phyloP scores from a whole-genome alignment of 2,329 filamentous ascomycete species.

The Phialophora tarda region DNA sequence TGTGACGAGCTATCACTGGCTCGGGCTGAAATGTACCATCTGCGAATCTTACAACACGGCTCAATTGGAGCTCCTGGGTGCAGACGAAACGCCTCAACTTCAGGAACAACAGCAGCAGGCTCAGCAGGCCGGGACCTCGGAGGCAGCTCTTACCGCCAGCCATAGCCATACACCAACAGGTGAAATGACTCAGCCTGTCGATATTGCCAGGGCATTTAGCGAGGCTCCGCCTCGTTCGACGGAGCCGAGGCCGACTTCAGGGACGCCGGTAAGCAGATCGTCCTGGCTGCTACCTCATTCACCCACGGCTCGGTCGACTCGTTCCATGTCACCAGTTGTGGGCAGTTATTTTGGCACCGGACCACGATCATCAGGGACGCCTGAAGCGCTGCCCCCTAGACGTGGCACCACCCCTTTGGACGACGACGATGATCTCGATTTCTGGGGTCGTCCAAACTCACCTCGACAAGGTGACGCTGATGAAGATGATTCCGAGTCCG shows the following conservation, averaged over 20 bases:
- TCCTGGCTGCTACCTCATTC: conserved; percentile 45
- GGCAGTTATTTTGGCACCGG: conserved; percentile 54
- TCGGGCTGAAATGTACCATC: conserved; percentile 82
- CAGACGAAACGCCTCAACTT: conserved; percentile 39
- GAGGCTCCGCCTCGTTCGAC: conserved; percentile 30
- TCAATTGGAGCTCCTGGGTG: conserved; percentile 49
- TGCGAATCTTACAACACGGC: conserved; percentile 56
- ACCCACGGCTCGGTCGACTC: conserved; percentile 42
- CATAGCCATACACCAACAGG: conserved; percentile 36
- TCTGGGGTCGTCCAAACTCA: conserved; percentile 60
- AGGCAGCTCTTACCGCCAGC: conserved; percentile 39
- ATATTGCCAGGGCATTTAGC: conserved; percentile 16
- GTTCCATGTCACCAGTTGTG: conserved; percentile 51
- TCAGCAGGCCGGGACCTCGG: conserved; percentile 41
- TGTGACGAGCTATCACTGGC: conserved; percentile 88
- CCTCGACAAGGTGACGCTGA: conserved; percentile 39
- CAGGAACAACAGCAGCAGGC: conserved; percentile 34
- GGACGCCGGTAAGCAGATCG: conserved; percentile 36
- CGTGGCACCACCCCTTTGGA: conserved; percentile 42
- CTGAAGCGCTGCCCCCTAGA: conserved; percentile 8
- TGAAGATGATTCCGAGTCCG: conserved; percentile 44
- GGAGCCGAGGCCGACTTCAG: conserved; percentile 36
- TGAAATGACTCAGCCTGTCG: conserved; percentile 29
- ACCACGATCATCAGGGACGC: conserved; percentile 40
- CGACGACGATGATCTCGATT: conserved; percentile 62